phyloP scores from a whole-genome alignment of 176 grass and related monocot species.

The Bonia amplexicaulis region DNA sequence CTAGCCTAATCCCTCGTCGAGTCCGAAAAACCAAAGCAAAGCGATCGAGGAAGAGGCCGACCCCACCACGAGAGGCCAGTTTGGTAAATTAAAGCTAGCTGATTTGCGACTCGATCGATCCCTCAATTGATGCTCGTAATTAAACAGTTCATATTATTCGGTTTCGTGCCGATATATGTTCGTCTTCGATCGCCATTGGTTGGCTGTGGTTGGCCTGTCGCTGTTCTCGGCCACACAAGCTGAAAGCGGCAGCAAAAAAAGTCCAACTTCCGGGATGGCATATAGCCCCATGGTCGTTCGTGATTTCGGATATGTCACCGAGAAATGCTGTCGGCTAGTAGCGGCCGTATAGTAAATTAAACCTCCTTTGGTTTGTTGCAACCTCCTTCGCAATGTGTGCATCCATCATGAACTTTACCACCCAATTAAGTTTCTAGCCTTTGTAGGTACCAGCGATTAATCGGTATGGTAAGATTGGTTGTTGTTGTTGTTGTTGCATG shows the following conservation, averaged over 20 bases:
- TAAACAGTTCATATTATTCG: slow-evolving; percentile 32
- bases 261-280: slow-evolving; percentile 46
- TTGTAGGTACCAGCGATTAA: neutral
- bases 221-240: slow-evolving; percentile 39
- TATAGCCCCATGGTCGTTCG: slow-evolving; percentile 30
- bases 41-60: neutral
- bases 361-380: neutral
- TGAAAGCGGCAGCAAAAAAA: slow-evolving; percentile 44
- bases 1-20: slow-evolving; percentile 42
- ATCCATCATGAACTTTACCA: neutral
- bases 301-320: slow-evolving; percentile 43
- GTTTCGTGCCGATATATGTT: slow-evolving; percentile 8
- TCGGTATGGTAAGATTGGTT: neutral
- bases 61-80: slow-evolving; percentile 28
- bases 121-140: neutral
- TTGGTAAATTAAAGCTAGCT: slow-evolving; percentile 17
- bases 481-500: neutral
- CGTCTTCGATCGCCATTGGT: slow-evolving; percentile 10
- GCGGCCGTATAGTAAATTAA: neutral
- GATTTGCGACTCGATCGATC: slow-evolving; percentile 5
- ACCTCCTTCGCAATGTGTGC: neutral
- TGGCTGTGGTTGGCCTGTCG: slow-evolving; percentile 41
- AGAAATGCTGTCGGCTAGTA: slow-evolving; percentile 45
- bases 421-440: neutral
- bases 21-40: slow-evolving; percentile 42